Percentiles rank a stretch among this genome's conserved stretches.
Conservation (phyloP, 768 basidiomycete species). For the Imleria badia region DNA sequence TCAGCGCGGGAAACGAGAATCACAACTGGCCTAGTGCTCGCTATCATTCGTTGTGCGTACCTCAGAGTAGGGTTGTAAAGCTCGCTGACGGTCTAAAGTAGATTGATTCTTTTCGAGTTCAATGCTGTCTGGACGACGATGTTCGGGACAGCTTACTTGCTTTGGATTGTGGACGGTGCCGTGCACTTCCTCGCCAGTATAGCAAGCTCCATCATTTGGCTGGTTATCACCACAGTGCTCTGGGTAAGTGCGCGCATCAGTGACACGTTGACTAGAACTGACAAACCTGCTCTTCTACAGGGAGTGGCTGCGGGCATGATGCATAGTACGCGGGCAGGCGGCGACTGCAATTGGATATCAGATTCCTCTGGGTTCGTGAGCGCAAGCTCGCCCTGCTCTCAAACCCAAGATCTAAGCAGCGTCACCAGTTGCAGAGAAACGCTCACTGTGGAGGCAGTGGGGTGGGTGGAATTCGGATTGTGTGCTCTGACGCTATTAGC, state of each 20-base stretch:
- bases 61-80: not conserved
- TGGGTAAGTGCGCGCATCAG: constrained; percentile 51
- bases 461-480: constrained; percentile 73
- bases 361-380: constrained; percentile 31
- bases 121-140: constrained; percentile 73
- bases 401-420: constrained; percentile 22
- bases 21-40: constrained; percentile 57
- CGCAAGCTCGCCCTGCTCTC: constrained; percentile 24
- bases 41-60: constrained; percentile 64
- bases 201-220: constrained; percentile 76
- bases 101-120: constrained; percentile 60
- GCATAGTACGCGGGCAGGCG: constrained; percentile 60
- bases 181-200: constrained; percentile 71
- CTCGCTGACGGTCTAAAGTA: constrained; percentile 23
- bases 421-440: constrained; percentile 62
- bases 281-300: constrained; percentile 36
- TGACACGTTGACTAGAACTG: not conserved
- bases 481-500: constrained; percentile 53
- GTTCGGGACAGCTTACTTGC: constrained; percentile 65
- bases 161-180: constrained; percentile 68
- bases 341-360: constrained; percentile 53
- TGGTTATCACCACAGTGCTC: constrained; percentile 57
- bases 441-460: constrained; percentile 70
- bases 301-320: constrained; percentile 67
- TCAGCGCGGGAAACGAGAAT: constrained; percentile 64